Conservation (phyloP, 108 stramenopile species). For the Pseudonitzschia multiseries region DNA sequence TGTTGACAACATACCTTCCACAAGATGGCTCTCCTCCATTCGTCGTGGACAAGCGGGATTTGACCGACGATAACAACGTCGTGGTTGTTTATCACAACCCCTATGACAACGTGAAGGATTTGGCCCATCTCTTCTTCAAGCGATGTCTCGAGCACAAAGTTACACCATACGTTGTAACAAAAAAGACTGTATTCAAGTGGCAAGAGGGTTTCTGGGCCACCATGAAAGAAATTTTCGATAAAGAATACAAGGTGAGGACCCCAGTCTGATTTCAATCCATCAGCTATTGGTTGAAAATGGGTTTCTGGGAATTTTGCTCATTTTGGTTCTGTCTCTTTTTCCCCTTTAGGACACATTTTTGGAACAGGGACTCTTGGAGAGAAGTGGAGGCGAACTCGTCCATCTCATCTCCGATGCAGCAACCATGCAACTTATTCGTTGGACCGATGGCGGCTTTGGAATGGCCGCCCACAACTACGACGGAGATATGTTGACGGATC, state of each 20-base stretch:
- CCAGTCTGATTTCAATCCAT: background rate
- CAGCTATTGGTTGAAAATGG: background rate
- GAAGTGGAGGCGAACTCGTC: constrained; percentile 87
- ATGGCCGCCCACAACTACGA: constrained; percentile 99
- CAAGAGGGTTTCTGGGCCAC: constrained; percentile 96
- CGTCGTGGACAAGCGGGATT: constrained; percentile 92
- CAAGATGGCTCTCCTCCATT: constrained; percentile 80
- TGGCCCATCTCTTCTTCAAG: constrained; percentile 93
- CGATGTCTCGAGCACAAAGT: constrained; percentile 87
- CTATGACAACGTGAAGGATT: constrained; percentile 90
- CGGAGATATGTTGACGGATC: constrained; percentile 92
- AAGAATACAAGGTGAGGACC: constrained; percentile 70
- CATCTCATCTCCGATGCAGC: constrained; percentile 98
- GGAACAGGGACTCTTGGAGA: constrained; percentile 80
- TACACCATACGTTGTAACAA: constrained; percentile 96
- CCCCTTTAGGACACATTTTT: constrained; percentile 9
- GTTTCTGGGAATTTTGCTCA: too few relatives aligned
- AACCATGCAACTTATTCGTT: constrained; percentile 97
- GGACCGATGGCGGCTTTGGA: constrained; percentile 97
- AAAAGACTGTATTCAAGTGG: constrained; percentile 99
- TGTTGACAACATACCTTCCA: constrained; percentile 92
- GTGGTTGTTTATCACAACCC: constrained; percentile 97
- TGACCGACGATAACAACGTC: constrained; percentile 91
- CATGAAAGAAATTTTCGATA: constrained; percentile 93
- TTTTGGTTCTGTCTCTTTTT: constrained; percentile 1